These are phyloP conservation scores for Euphorbia peplus DNA, from an alignment of 345 rosid genomes.

Conservation along the genomic window DNA sequence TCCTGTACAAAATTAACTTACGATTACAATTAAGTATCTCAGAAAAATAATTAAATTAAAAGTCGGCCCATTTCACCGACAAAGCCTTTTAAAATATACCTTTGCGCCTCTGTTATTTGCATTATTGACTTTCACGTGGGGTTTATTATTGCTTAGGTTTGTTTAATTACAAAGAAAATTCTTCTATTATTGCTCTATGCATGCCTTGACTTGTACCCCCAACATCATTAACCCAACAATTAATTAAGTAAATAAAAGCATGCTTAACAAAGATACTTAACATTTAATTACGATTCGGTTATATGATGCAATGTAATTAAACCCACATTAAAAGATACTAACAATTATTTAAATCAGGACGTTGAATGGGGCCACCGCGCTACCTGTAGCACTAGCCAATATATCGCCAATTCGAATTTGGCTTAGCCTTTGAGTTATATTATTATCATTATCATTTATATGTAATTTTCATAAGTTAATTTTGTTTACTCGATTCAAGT, in stretches of 20 bases:
- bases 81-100: constrained; percentile 1
- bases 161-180: background rate
- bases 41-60: background rate
- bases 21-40: too few species aligned
- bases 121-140: constrained; percentile 47
- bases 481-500: too few species aligned
- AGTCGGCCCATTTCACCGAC: constrained; percentile 22
- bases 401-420: background rate
- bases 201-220: constrained; percentile 3
- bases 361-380: background rate
- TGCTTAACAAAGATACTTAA: background rate
- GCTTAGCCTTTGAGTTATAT: constrained; percentile 9
- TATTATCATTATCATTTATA: too few species aligned
- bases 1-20: background rate
- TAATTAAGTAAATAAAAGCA: background rate
- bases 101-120: background rate
- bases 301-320: too few species aligned
- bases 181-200: constrained; percentile 7
- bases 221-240: constrained; percentile 2
- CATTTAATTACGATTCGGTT: background rate
- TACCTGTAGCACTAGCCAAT: background rate
- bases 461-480: too few species aligned
- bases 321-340: too few species aligned
- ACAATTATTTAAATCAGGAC: background rate
- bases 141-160: constrained; percentile 6